Evolutionary conservation across 2,329 filamentous ascomycete species (phyloP).

Genomic region (Fusarium sp.): DNA sequence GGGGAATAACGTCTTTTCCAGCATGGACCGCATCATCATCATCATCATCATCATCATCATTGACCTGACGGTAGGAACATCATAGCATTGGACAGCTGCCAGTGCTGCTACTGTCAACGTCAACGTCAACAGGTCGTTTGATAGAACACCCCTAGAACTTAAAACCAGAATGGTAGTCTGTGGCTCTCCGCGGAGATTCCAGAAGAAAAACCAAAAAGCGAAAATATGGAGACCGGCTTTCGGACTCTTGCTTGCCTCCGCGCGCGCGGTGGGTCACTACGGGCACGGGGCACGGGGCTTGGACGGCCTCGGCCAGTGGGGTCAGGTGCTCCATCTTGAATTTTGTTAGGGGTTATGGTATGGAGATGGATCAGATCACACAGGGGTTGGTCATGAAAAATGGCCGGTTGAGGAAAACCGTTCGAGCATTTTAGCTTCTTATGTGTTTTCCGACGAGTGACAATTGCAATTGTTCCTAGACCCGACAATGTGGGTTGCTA

Average conservation of each 20-base stretch:
- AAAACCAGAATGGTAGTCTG: background rate
- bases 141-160: too few relatives aligned
- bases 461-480: background rate
- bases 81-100: too few relatives aligned
- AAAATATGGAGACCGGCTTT: slow-evolving; percentile 40
- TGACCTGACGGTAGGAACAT: too few relatives aligned
- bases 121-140: too few relatives aligned
- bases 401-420: too few relatives aligned
- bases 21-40: slow-evolving; percentile 13
- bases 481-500: slow-evolving; percentile 7
- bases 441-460: too few relatives aligned
- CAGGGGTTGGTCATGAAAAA: background rate
- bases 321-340: background rate
- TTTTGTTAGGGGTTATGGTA: too few relatives aligned
- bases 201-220: background rate
- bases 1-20: slow-evolving; percentile 1
- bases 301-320: slow-evolving; percentile 9
- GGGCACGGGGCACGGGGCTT: slow-evolving; percentile 10
- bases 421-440: background rate
- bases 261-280: slow-evolving; percentile 16
- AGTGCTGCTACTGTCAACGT: too few relatives aligned
- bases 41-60: slow-evolving; percentile 3
- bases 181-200: slow-evolving; percentile 15
- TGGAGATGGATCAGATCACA: background rate
- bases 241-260: slow-evolving; percentile 46